A percentile compares a stretch with the other conserved stretches of the same genome.
Conservation (phyloP, 2,329 filamentous ascomycete species). For the Colletotrichum sp. region DNA sequence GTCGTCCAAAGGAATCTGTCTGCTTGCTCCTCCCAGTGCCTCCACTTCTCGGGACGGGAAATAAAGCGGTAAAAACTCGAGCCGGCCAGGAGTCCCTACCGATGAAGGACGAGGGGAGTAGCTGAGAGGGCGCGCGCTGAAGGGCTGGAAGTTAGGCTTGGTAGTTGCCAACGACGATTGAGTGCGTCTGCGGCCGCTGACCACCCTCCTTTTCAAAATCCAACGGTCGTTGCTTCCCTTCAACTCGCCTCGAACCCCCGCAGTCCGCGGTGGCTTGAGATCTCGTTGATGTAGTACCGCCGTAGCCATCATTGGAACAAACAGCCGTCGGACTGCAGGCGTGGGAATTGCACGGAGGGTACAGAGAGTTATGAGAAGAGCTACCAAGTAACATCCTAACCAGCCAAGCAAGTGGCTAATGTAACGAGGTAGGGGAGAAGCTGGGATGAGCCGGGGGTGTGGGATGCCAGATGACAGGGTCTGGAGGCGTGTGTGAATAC, state of each 20-base stretch:
- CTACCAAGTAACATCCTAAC: background rate
- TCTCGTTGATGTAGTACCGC: background rate
- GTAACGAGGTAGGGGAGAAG: constrained; percentile 3
- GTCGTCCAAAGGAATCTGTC: background rate
- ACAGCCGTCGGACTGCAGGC: background rate
- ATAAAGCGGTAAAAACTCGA: constrained; percentile 1
- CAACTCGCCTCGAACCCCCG: background rate
- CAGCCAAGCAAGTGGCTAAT: constrained; percentile 12
- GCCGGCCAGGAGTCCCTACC: background rate
- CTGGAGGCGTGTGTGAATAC: background rate
- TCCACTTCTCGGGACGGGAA: background rate
- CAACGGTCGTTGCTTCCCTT: background rate
- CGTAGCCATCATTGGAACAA: background rate
- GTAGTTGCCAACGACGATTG: background rate
- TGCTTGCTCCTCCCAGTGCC: background rate
- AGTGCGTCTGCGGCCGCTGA: constrained; percentile 8
- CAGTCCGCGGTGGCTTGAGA: background rate
- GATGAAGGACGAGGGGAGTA: background rate
- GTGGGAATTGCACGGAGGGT: background rate
- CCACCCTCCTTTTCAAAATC: background rate
- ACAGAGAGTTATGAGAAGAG: background rate
- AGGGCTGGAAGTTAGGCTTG: constrained; percentile 6
- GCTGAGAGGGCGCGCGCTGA: constrained; percentile 1
- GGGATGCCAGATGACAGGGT: constrained; percentile 2
- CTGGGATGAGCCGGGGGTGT: constrained; percentile 10